Percentiles rank a stretch among this genome's conserved stretches.
Evolutionary conservation across 163 green algal genomes (phyloP).

Genomic region (Trebouxiophyceae sp.): DNA sequence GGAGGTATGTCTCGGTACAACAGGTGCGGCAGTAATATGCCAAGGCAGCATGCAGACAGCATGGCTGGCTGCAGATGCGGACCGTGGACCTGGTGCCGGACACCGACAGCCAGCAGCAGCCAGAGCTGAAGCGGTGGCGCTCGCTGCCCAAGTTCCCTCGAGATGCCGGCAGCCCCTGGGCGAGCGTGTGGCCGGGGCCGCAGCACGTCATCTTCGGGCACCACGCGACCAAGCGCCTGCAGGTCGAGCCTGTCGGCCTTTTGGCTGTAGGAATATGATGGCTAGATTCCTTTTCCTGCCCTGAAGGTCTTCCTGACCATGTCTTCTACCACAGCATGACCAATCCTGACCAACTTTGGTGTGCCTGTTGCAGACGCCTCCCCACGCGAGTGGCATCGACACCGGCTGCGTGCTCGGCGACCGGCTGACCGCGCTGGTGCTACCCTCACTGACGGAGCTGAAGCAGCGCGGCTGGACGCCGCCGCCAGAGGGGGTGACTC

Average conservation of each 20-base stretch:
- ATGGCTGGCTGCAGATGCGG: slow-evolving; percentile 14
- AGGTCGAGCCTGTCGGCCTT: no score
- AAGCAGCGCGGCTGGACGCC: neutral
- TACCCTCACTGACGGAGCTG: slow-evolving; percentile 26
- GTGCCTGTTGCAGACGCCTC: slow-evolving; percentile 16
- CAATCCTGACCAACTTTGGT: no score
- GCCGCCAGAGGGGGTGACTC: neutral
- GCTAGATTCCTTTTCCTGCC: no score
- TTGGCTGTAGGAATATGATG: no score
- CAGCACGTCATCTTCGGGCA: slow-evolving; percentile 62
- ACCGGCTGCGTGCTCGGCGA: slow-evolving; percentile 59
- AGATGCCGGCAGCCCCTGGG: slow-evolving; percentile 15
- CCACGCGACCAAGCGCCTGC: slow-evolving; percentile 22
- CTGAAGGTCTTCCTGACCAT: no score
- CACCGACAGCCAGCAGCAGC: neutral
- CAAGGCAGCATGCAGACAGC: neutral
- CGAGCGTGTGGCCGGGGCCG: slow-evolving; percentile 26
- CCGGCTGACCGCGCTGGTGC: slow-evolving; percentile 45
- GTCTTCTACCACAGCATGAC: no score
- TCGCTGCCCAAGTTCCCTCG: slow-evolving; percentile 7
- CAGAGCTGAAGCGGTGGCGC: slow-evolving; percentile 2
- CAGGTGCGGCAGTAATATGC: no score
- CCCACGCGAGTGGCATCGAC: slow-evolving; percentile 57
- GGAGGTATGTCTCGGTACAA: no score
- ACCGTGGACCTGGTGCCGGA: slow-evolving; percentile 5